Evolutionary conservation across 2,329 filamentous ascomycete species (phyloP), one percentile per base, ranked within the genome.

Genomic region (Dactylellina sp.): DNA sequence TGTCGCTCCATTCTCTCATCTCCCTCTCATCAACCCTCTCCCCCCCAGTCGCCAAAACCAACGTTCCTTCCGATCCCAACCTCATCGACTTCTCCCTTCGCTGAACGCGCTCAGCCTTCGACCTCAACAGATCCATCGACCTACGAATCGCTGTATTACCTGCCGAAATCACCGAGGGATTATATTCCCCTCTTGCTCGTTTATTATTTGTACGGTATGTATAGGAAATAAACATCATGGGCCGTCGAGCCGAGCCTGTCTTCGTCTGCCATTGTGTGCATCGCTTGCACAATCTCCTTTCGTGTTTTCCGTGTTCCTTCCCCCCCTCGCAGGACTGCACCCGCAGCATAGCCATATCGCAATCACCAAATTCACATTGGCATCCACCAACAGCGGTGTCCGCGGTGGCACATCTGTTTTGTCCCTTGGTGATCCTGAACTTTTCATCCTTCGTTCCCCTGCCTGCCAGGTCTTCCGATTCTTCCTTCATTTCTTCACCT

Each of bases 281-380:
- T 70, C 56, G 56, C 56, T 62, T 70, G 64, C 49, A 49, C 49
- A 40, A 1, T 62, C 64, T 70, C 55, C 64, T 70, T 70, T 70
- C 56, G 56, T 70, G 56, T 55, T 55, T 16, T 49, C 47, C 22
- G n/a, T 18, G 50, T 39, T 49, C 20, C 9, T 37, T 55, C 42
- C 46, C 59, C 46, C 46, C 14, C 59, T 32, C 47, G n/a, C n/a
- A n/a, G n/a, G n/a, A n/a, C n/a, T n/a, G n/a, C n/a, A n/a, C 20
- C 18, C 42, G 9, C 37, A 11, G 12, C 42, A 35, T 5, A 25
- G 32, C 32, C 6, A 12, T 12, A 40, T 40, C 37, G 6, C 37
- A 7, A 32, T 32, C 28, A 32, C 28, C 16, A 22, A 25, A 7
- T 16, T 59, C 39, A n/a, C 39, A 47, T 47, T 25, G 18, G 14